A percentile compares a stretch with the other conserved stretches of the same genome.
Evolutionary conservation across 192 early-diverging fungal genomes (phyloP).

Genomic region (Coemansia sp.): DNA sequence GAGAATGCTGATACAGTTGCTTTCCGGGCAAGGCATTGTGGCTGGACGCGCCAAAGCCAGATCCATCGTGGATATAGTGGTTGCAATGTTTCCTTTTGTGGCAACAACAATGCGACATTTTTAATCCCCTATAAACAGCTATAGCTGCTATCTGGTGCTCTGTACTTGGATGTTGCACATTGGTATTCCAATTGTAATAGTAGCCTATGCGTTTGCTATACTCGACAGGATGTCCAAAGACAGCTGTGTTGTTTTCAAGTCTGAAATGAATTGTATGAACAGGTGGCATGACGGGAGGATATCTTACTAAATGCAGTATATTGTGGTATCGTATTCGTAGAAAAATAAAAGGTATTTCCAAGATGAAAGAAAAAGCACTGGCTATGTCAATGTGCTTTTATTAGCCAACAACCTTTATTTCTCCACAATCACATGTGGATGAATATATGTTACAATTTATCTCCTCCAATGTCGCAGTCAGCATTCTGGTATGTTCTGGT

Average conservation of each 20-base stretch:
- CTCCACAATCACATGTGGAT: too few species aligned
- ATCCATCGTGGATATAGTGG: conserved; percentile 5
- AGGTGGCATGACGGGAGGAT: conserved; percentile 24
- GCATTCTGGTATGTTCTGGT: conserved; percentile 50
- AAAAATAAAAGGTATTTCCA: too few species aligned
- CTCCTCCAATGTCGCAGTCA: not conserved
- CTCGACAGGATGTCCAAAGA: not conserved
- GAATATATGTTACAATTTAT: too few species aligned
- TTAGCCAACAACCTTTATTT: too few species aligned
- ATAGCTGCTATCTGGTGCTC: not conserved
- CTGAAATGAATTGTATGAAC: conserved; percentile 11
- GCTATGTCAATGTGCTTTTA: too few species aligned
- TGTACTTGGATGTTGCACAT: not conserved
- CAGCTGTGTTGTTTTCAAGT: not conserved
- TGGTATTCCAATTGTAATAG: not conserved
- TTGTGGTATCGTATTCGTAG: too few species aligned
- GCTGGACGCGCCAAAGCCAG: not conserved
- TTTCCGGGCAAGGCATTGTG: not conserved
- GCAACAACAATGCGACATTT: not conserved
- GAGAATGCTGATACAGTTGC: not conserved
- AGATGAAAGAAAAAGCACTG: too few species aligned
- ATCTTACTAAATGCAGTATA: too few species aligned
- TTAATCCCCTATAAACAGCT: not conserved
- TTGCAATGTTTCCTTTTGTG: conserved; percentile 11
- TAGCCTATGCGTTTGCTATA: not conserved